phyloP scores from a whole-genome alignment of 352 stramenopile genomes.

The Peronospora farinosa region DNA sequence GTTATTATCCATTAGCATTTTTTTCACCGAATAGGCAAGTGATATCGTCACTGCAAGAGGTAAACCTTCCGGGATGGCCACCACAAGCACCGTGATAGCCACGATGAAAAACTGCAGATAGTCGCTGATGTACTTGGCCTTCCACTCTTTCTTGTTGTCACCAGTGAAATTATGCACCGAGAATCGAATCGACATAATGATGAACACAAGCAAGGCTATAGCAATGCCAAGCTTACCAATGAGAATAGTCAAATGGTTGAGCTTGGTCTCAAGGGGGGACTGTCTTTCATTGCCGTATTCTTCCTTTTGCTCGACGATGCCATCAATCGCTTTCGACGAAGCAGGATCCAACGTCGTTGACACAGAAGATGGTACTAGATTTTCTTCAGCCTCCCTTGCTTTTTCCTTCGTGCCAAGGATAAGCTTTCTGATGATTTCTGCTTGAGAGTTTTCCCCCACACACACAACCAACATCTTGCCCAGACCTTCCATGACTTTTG shows the following conservation, averaged over 20 bases:
- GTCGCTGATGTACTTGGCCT: slow-evolving; percentile 47
- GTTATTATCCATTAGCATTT: slow-evolving; percentile 90
- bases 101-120: slow-evolving; percentile 85
- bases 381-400: slow-evolving; percentile 17
- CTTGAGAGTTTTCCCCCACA: slow-evolving; percentile 90
- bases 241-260: slow-evolving; percentile 75
- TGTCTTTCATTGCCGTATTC: slow-evolving; percentile 54
- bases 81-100: slow-evolving; percentile 89
- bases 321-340: slow-evolving; percentile 48
- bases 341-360: slow-evolving; percentile 9
- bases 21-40: slow-evolving; percentile 91
- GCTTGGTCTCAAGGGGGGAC: slow-evolving; percentile 81
- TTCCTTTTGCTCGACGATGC: slow-evolving; percentile 66
- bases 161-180: slow-evolving; percentile 58
- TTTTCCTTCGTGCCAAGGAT: slow-evolving; percentile 65
- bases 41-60: slow-evolving; percentile 95
- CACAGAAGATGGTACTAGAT: slow-evolving; percentile 9
- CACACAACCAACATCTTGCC: slow-evolving; percentile 90
- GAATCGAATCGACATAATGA: slow-evolving; percentile 72
- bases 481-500: slow-evolving; percentile 89
- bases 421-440: slow-evolving; percentile 89
- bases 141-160: slow-evolving; percentile 33
- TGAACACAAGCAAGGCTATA: slow-evolving; percentile 67
- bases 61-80: slow-evolving; percentile 96
- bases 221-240: slow-evolving; percentile 79